A percentile compares a stretch with the other conserved stretches of the same genome.
phyloP scores from a whole-genome alignment of 129 eudicot genomes.

The Helianthus annuus region DNA sequence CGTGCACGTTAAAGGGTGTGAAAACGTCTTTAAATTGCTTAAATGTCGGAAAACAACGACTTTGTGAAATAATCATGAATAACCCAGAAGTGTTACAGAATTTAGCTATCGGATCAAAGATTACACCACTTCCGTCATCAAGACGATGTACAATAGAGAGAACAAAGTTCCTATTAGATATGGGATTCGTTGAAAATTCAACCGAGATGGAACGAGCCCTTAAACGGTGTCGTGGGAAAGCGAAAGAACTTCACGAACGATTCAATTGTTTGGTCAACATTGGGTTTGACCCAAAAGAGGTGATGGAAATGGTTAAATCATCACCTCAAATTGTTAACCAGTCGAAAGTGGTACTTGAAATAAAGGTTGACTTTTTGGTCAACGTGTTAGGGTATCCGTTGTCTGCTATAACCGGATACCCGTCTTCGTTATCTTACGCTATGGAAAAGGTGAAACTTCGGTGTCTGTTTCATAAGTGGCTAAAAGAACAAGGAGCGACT shows the following conservation, averaged over 20 bases:
- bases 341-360: slow-evolving; percentile 49
- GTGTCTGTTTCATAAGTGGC: slow-evolving; percentile 67
- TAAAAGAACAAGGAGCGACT: slow-evolving; percentile 42
- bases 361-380: slow-evolving; percentile 64
- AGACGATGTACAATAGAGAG: slow-evolving; percentile 33
- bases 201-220: slow-evolving; percentile 60
- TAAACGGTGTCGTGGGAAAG: slow-evolving; percentile 66
- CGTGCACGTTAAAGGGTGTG: slow-evolving; percentile 49
- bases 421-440: slow-evolving; percentile 53
- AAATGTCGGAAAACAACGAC: slow-evolving; percentile 50
- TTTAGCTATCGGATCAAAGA: slow-evolving; percentile 51
- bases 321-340: slow-evolving; percentile 72
- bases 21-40: slow-evolving; percentile 41
- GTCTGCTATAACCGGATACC: slow-evolving; percentile 46
- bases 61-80: slow-evolving; percentile 52
- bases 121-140: slow-evolving; percentile 35
- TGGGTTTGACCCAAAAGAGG: slow-evolving; percentile 62
- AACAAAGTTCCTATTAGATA: slow-evolving; percentile 50
- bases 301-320: slow-evolving; percentile 53
- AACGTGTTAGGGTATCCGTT: slow-evolving; percentile 59
- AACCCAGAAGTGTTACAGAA: slow-evolving; percentile 57
- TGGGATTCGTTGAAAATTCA: slow-evolving; percentile 70
- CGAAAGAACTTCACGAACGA: slow-evolving; percentile 75
- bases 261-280: slow-evolving; percentile 64
- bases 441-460: slow-evolving; percentile 65